Evolutionary conservation across 2,329 filamentous ascomycete species (phyloP), one percentile per base, ranked within the genome.

Genomic region (Mycosphaerella arachidis): DNA sequence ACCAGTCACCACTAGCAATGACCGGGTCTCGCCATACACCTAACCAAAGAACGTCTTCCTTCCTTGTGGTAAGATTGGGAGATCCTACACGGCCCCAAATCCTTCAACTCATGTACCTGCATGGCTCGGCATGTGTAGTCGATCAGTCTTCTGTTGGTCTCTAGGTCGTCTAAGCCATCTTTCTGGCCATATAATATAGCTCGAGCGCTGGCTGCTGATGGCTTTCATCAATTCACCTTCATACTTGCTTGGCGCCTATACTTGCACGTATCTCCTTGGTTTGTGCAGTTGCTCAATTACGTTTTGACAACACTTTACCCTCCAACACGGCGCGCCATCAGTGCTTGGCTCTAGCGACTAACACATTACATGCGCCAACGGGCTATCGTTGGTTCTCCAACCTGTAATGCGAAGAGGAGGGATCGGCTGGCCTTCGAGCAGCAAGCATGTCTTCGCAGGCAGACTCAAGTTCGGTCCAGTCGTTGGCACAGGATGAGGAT

Each of bases 401-500:
- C 13, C 29, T 61, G 58, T 43, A 56, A 61, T 60, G 58, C 58
- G 48, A 58, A 37, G 24, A 48, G 52, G 18, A 20, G 55, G 55
- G 51, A 56, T 64, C 48, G 31, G 46, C 55, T 40, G 51, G 40
- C 59, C 20, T 29, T 27, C 27, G 37, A 20, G 55, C 45, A 57
- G 43, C 50, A 50, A 58, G 48, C 51, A 68, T 67, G 62, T 66
- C 50, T 2, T 52, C 68, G 35, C 61, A 63, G 10, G 56, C 57
- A 46, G 63, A 60, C 24, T 61, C 64, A n/a, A 59, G 53, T 48
- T 63, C 64, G 46, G 51, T 53, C n/a, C 53, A 54, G 48, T 52
- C 61, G 10, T 31, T 58, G 24, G 13, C 55, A 18, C 61, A 65
- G 6, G 57, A 58, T n/a, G 66, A 68, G n/a, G 81, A 88, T 63